Conservation (phyloP, 176 grass and related monocot genomes). For the Echinochloa phyllopogon region DNA sequence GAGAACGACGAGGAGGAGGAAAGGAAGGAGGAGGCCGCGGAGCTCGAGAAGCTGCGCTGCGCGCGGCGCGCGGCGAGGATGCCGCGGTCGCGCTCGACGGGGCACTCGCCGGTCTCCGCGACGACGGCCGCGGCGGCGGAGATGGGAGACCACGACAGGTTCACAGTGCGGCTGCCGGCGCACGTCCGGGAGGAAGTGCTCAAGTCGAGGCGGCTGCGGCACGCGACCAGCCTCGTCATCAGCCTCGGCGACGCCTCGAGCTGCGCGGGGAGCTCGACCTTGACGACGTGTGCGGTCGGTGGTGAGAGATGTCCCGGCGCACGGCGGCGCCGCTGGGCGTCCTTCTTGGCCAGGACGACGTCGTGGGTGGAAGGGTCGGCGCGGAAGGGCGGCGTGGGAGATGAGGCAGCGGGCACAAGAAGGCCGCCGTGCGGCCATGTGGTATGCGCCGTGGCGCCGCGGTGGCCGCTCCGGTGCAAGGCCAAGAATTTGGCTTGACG, state of each 20-base stretch:
- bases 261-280: conserved; percentile 55
- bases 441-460: background rate
- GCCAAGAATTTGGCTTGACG: background rate
- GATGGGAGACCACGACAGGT: conserved; percentile 51
- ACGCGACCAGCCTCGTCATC: conserved; percentile 60
- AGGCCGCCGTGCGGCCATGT: background rate
- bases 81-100: conserved; percentile 53
- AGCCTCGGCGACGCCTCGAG: conserved; percentile 16
- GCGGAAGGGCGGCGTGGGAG: background rate
- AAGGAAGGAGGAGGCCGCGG: conserved; percentile 51
- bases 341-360: conserved; percentile 40
- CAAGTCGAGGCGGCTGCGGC: conserved; percentile 59
- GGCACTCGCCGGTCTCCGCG: conserved; percentile 12
- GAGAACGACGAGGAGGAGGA: conserved; percentile 37
- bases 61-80: conserved; percentile 42
- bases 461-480: background rate
- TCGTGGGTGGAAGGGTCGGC: conserved; percentile 36
- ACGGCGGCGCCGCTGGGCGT: conserved; percentile 46
- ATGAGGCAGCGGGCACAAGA: background rate
- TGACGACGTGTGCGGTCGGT: conserved; percentile 23
- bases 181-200: conserved; percentile 61
- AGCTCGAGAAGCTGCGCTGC: conserved; percentile 62
- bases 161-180: conserved; percentile 72
- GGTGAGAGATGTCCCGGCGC: conserved; percentile 59
- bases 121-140: conserved; percentile 13